Percentiles rank a stretch among this genome's conserved stretches.
These are phyloP conservation scores for Isoetes engelmannii DNA, from an alignment of 83 land plant genomes.

Conservation along the genomic window DNA sequence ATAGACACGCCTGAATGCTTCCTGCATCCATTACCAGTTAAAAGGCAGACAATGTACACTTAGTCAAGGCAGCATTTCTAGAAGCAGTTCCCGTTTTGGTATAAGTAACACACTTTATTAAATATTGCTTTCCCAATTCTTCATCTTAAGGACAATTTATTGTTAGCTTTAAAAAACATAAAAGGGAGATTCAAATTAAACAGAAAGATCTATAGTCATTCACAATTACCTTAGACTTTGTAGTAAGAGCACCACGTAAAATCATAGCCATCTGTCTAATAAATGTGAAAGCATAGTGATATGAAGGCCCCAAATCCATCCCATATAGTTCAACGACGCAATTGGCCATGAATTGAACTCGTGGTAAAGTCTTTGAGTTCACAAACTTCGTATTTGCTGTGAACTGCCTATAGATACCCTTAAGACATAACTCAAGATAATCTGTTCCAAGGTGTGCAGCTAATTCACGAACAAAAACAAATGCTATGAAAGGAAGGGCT, in stretches of 20 bases:
- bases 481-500: conserved; percentile 44
- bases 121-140: not conserved
- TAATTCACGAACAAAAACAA: conserved; percentile 52
- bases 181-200: not conserved
- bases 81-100: too few relatives aligned
- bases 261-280: conserved; percentile 50
- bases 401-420: conserved; percentile 50
- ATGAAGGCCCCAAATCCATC: conserved; percentile 57
- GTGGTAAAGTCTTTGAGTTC: conserved; percentile 41
- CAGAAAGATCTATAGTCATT: not conserved
- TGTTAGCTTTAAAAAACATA: not conserved
- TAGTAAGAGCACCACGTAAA: conserved; percentile 18
- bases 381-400: conserved; percentile 51
- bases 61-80: too few relatives aligned
- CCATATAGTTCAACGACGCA: conserved; percentile 73
- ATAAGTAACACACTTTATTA: not conserved
- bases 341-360: conserved; percentile 52
- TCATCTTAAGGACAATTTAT: not conserved
- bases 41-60: too few relatives aligned
- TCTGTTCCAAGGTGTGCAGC: conserved; percentile 46
- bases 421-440: conserved; percentile 46
- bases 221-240: conserved; percentile 24
- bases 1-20: conserved; percentile 54
- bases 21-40: conserved; percentile 59
- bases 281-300: conserved; percentile 46